Base-by-base conservation (phyloP, 108 stramenopile genomes). In the Mayamaea pseudoterrestris region DNA sequence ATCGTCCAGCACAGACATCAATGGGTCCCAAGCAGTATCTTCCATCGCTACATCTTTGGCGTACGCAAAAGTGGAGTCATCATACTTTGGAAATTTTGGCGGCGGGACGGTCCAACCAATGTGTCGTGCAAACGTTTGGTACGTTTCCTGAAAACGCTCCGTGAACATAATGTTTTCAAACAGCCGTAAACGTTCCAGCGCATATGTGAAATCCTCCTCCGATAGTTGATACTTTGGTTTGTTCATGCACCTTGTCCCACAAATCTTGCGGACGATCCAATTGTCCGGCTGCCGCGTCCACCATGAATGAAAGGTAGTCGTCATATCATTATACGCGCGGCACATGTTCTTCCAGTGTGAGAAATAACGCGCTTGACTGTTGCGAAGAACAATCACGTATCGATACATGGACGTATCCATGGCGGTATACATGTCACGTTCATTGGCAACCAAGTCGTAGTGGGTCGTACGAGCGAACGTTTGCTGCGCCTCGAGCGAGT, bases 1-100 rank as follows among this genome's bases (percentile, higher is more conserved):
- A 57, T 67, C 59, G 25, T 67, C 66, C 34, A 67, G 34, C 0
- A 53, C 54, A 1, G 59, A 56, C 66, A 67, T 60, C 49, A 43
- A 32, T 6, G 59, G 54, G 52, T 60, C 48, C 56, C 64, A 57
- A 7, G 6, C 8, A 13, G 48, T 4, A 34, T 7, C 23, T 22
- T 21, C 14, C 14, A 16, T 22, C 18, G 44, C 26, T 3, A 39
- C 8, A 44, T 26, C 22, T 24, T 5, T 44, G 5, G 9, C 18
- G 3, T 4, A 3, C 2, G 5, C 23, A 2, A 5, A 5, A 5
- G 26, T 44, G n/a, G n/a, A n/a, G n/a, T n/a, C n/a, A n/a, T n/a
- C n/a, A n/a, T n/a, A n/a, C n/a, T n/a, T n/a, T 21, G n/a, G 5
- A 3, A 44, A 5, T 21, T 44, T 5, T 4, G 21, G 2, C 22